Conservation (phyloP, 208 protist genomes). For the Crithidia bombi region DNA sequence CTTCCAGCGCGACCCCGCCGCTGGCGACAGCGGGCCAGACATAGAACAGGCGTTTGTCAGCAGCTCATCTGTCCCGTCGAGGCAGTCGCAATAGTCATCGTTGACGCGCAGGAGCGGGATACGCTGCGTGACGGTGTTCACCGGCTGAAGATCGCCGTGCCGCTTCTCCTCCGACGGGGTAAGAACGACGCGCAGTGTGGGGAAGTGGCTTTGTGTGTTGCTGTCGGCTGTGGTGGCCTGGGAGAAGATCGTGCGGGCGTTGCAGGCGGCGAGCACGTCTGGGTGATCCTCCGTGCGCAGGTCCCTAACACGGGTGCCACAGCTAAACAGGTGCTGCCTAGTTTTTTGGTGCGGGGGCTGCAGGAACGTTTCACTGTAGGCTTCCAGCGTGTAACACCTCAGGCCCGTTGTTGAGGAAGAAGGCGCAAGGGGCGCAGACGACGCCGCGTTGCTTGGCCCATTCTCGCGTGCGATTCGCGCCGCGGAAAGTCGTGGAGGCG, state of each 20-base stretch:
- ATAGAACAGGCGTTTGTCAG: slow-evolving; percentile 82
- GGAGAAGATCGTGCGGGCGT: background rate
- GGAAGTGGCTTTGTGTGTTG: background rate
- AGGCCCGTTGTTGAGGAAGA: background rate
- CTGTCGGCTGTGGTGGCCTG: background rate
- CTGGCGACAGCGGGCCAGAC: slow-evolving; percentile 50
- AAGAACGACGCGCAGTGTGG: slow-evolving; percentile 63
- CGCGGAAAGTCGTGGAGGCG: slow-evolving; percentile 9
- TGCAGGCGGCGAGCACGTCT: slow-evolving; percentile 42
- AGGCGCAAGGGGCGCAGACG: background rate
- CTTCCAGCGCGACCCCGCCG: slow-evolving; percentile 49
- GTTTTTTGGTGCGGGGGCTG: slow-evolving; percentile 7
- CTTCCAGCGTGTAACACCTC: slow-evolving; percentile 72
- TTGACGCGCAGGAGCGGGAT: slow-evolving; percentile 63
- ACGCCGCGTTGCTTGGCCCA: background rate
- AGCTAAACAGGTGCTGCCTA: slow-evolving; percentile 51
- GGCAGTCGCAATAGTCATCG: slow-evolving; percentile 89
- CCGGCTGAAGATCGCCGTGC: slow-evolving; percentile 37
- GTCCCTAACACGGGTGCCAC: slow-evolving; percentile 71
- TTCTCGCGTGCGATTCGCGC: background rate
- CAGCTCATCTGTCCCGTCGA: slow-evolving; percentile 80
- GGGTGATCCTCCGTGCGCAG: slow-evolving; percentile 42
- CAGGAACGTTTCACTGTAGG: slow-evolving; percentile 66
- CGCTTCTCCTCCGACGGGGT: slow-evolving; percentile 46
- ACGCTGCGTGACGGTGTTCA: slow-evolving; percentile 56